Percentiles rank a stretch among this genome's conserved stretches.
Evolutionary conservation across 805 yeast genomes (phyloP).

Genomic region (Monosporozyma servazzii): DNA sequence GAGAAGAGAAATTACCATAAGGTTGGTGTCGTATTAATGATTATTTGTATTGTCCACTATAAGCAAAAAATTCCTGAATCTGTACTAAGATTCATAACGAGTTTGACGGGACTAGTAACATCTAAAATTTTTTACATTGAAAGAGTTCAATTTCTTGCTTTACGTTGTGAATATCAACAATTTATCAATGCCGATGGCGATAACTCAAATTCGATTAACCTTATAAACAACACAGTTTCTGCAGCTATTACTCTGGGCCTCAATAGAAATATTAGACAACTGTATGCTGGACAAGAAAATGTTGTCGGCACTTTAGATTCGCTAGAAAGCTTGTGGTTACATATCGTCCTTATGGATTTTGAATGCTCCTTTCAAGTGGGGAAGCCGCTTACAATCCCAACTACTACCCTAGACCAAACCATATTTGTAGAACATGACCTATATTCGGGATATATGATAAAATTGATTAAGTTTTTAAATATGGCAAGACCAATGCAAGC

Average conservation of each 20-base stretch:
- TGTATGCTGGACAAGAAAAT: conserved; percentile 11
- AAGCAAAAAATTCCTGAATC: conserved; percentile 12
- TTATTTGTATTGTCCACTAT: conserved; percentile 15
- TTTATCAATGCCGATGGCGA: conserved; percentile 17
- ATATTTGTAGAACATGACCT: background rate
- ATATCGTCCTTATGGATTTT: conserved; percentile 20
- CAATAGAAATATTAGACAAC: conserved; percentile 13
- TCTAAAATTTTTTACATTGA: conserved; percentile 24
- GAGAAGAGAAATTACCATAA: conserved; percentile 19
- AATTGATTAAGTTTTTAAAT: conserved; percentile 12
- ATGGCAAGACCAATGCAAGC: conserved; percentile 15
- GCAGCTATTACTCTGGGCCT: conserved; percentile 20
- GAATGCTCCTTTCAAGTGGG: conserved; percentile 21
- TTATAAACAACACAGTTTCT: conserved; percentile 10
- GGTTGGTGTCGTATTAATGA: conserved; percentile 21
- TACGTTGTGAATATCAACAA: conserved; percentile 8
- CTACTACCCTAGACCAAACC: conserved; percentile 3
- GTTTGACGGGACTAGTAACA: conserved; percentile 19
- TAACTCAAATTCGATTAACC: conserved; percentile 13
- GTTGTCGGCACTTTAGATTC: conserved; percentile 16
- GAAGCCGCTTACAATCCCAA: conserved; percentile 9
- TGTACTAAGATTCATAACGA: conserved; percentile 14
- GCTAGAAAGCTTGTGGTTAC: conserved; percentile 23
- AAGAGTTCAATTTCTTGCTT: conserved; percentile 19
- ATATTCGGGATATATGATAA: conserved; percentile 6